Evolutionary conservation across 1,284 basidiomycete genomes (phyloP).

Genomic region (Porodaedalea pini): DNA sequence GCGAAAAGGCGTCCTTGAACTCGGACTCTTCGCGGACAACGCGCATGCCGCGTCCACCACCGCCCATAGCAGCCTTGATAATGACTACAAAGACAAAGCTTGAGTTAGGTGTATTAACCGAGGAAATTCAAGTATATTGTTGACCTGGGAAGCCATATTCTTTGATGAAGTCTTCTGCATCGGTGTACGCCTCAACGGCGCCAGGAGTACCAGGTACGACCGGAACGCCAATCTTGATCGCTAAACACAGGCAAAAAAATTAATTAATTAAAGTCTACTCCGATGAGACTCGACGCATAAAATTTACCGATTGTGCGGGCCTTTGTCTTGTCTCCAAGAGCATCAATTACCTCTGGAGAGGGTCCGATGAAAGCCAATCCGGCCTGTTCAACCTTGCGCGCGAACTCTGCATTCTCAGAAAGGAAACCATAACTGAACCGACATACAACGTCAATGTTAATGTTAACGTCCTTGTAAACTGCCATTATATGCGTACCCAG

Average conservation of each 20-base stretch:
- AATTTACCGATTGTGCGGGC: slow-evolving; percentile 77
- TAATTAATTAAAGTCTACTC: background rate
- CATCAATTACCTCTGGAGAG: slow-evolving; percentile 94
- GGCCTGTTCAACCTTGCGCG: slow-evolving; percentile 94
- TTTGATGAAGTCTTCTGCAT: slow-evolving; percentile 87
- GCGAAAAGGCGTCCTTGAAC: slow-evolving; percentile 88
- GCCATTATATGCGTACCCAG: slow-evolving; percentile 58
- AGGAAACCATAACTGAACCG: slow-evolving; percentile 88
- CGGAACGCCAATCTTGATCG: slow-evolving; percentile 86
- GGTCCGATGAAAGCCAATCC: slow-evolving; percentile 98
- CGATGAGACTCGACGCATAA: slow-evolving; percentile 5
- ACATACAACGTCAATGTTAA: slow-evolving; percentile 1
- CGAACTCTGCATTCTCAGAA: slow-evolving; percentile 95
- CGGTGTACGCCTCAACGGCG: slow-evolving; percentile 79
- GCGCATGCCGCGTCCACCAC: slow-evolving; percentile 98
- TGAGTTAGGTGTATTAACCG: background rate
- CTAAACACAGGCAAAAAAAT: slow-evolving; percentile 35
- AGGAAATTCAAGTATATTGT: slow-evolving; percentile 17
- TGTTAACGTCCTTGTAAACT: background rate
- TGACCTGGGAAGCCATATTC: slow-evolving; percentile 93
- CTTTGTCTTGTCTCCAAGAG: slow-evolving; percentile 98
- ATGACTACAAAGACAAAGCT: slow-evolving; percentile 54
- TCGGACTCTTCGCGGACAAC: slow-evolving; percentile 91
- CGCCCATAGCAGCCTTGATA: slow-evolving; percentile 98
- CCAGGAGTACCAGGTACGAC: slow-evolving; percentile 98